Evolutionary conservation across 805 yeast species (phyloP).

Genomic region (Ogataea allantospora): DNA sequence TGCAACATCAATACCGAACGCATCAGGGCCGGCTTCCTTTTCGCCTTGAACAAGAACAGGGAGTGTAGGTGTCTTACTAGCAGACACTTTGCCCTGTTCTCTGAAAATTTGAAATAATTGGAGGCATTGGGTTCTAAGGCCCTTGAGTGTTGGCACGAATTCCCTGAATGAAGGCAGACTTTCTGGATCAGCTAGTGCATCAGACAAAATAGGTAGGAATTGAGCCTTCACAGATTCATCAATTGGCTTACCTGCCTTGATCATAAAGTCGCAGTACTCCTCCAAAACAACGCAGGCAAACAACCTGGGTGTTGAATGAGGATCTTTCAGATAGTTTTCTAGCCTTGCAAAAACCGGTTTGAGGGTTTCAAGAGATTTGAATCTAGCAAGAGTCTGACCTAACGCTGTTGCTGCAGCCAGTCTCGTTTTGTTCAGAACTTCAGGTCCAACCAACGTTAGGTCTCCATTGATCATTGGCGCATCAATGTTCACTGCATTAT

Average conservation of each 20-base stretch:
- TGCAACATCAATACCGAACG: conserved; percentile 79
- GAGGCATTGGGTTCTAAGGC: conserved; percentile 83
- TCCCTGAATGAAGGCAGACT: conserved; percentile 67
- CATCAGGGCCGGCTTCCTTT: conserved; percentile 89
- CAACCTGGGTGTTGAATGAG: conserved; percentile 80
- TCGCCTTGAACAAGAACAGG: conserved; percentile 95
- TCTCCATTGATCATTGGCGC: conserved; percentile 92
- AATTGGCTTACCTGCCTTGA: conserved; percentile 17
- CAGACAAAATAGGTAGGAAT: conserved; percentile 28
- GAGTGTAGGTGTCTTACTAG: conserved; percentile 70
- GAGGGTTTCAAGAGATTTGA: conserved; percentile 39
- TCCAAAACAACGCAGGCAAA: conserved; percentile 66
- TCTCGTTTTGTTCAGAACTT: conserved; percentile 71
- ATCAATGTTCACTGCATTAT: conserved; percentile 78
- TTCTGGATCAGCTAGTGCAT: conserved; percentile 42
- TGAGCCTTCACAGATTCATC: conserved; percentile 5
- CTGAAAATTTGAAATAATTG: conserved; percentile 77
- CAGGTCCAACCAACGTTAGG: conserved; percentile 76
- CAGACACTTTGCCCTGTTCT: conserved; percentile 71
- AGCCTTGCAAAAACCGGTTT: conserved; percentile 39
- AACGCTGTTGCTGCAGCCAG: conserved; percentile 71
- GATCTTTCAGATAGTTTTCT: conserved; percentile 47
- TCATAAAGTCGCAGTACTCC: conserved; percentile 52
- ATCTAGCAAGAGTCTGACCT: conserved; percentile 61
- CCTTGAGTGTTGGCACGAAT: conserved; percentile 78